Evolutionary conservation across 306 rosid genomes (phyloP).

Genomic region (Crotalaria pallida): DNA sequence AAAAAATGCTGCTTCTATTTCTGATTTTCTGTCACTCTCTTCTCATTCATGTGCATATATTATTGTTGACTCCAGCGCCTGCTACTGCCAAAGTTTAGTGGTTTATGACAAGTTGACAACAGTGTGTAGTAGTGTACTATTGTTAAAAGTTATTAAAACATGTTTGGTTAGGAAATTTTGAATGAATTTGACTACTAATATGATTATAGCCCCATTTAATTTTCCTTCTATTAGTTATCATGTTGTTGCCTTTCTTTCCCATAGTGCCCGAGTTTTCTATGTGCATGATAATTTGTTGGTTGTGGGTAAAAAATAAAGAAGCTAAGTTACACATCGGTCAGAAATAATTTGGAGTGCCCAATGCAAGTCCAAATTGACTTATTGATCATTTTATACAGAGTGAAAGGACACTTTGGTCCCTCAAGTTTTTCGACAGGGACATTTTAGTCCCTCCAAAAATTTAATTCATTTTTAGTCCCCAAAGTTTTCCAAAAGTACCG

Average conservation of each 20-base stretch:
- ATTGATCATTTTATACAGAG: too few species aligned
- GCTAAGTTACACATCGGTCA: too few species aligned
- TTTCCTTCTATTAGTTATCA: background rate
- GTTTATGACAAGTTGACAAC: background rate
- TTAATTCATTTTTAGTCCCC: too few species aligned
- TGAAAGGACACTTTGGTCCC: too few species aligned
- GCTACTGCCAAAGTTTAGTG: conserved; percentile 16
- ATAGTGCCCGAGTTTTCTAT: background rate
- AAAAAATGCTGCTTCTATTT: background rate
- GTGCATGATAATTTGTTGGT: background rate
- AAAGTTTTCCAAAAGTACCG: too few species aligned
- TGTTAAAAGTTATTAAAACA: background rate
- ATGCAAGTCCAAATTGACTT: too few species aligned
- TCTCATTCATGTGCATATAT: conserved; percentile 6
- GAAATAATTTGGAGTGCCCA: too few species aligned
- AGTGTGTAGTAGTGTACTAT: background rate
- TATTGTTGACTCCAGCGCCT: background rate
- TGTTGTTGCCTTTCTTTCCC: background rate
- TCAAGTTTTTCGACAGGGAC: too few species aligned
- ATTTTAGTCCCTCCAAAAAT: too few species aligned
- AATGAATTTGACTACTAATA: background rate
- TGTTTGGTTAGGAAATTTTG: background rate
- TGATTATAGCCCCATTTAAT: background rate
- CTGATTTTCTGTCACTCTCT: background rate
- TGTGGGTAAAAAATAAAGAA: too few species aligned